Evolutionary conservation across 2,329 filamentous ascomycete species (phyloP).

Genomic region (Calycina marina): DNA sequence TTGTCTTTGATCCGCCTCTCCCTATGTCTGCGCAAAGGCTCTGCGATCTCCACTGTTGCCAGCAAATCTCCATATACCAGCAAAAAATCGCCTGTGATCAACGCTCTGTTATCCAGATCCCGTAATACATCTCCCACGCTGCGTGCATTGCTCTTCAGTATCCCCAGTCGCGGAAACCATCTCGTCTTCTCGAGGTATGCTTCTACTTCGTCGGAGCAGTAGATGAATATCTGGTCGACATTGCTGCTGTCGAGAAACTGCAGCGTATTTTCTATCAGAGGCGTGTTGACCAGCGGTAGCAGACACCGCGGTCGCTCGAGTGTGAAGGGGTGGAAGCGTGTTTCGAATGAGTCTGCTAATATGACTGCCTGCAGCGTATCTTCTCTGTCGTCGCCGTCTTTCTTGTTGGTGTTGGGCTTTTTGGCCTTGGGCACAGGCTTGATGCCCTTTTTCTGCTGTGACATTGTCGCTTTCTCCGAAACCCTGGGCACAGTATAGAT

Average conservation of each 20-base stretch:
- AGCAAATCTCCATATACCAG: slow-evolving; percentile 87
- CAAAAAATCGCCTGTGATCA: slow-evolving; percentile 84
- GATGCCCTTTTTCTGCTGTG: no score
- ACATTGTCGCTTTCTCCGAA: no score
- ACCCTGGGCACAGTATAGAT: no score
- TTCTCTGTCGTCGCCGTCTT: slow-evolving; percentile 23
- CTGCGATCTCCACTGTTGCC: slow-evolving; percentile 75
- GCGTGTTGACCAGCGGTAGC: slow-evolving; percentile 80
- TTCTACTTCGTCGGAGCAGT: slow-evolving; percentile 78
- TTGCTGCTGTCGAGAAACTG: slow-evolving; percentile 92
- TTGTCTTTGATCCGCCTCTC: slow-evolving; percentile 71
- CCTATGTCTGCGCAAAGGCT: slow-evolving; percentile 63
- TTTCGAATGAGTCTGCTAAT: slow-evolving; percentile 86
- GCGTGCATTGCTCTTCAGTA: slow-evolving; percentile 71
- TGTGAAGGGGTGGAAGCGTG: slow-evolving; percentile 78
- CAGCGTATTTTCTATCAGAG: slow-evolving; percentile 92
- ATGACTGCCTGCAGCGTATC: slow-evolving; percentile 24
- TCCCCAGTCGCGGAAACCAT: slow-evolving; percentile 72
- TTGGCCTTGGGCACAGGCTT: slow-evolving; percentile 17
- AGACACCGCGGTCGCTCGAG: slow-evolving; percentile 69
- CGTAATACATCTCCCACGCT: slow-evolving; percentile 91
- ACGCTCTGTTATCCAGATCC: slow-evolving; percentile 72
- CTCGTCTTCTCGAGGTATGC: slow-evolving; percentile 69
- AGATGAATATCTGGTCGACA: slow-evolving; percentile 87
- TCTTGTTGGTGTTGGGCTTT: no score